Evolutionary conservation across 768 basidiomycete genomes (phyloP).

Genomic region (Leucosporidium scottii): DNA sequence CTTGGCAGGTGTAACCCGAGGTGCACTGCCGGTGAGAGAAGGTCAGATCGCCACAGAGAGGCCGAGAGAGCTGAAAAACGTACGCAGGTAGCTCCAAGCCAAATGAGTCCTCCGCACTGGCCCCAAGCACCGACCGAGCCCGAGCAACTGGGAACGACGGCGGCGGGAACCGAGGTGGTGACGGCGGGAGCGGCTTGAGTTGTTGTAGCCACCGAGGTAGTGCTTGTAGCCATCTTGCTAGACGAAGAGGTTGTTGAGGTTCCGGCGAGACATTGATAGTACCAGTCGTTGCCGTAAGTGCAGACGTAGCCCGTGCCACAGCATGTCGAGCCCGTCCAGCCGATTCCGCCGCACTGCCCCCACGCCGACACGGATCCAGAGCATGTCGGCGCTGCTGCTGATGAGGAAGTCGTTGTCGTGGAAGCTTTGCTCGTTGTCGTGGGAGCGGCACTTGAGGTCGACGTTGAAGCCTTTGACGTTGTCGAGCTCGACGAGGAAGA

Average conservation of each 20-base stretch:
- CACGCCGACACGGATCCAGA: neutral
- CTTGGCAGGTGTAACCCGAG: neutral
- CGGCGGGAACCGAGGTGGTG: neutral
- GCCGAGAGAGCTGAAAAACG: no score
- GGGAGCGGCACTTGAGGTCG: neutral
- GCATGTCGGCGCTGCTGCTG: neutral
- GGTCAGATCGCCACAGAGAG: no score
- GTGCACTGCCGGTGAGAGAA: neutral
- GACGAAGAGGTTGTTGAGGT: neutral
- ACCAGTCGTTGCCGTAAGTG: neutral
- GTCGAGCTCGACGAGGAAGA: neutral
- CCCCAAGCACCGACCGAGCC: neutral
- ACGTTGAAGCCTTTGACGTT: neutral
- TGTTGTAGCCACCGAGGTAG: neutral
- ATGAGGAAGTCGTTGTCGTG: neutral
- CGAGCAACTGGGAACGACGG: neutral
- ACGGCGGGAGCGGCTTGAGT: neutral
- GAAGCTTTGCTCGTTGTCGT: neutral
- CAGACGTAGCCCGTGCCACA: neutral
- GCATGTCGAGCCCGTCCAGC: neutral
- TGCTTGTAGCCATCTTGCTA: neutral
- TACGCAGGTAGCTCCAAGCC: no score
- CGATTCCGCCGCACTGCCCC: slow-evolving; percentile 3
- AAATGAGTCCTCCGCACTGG: neutral
- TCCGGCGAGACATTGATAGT: neutral